These are phyloP conservation scores for Diutina rugosa DNA, from an alignment of 1,139 yeast genomes.

Conservation along the genomic window DNA sequence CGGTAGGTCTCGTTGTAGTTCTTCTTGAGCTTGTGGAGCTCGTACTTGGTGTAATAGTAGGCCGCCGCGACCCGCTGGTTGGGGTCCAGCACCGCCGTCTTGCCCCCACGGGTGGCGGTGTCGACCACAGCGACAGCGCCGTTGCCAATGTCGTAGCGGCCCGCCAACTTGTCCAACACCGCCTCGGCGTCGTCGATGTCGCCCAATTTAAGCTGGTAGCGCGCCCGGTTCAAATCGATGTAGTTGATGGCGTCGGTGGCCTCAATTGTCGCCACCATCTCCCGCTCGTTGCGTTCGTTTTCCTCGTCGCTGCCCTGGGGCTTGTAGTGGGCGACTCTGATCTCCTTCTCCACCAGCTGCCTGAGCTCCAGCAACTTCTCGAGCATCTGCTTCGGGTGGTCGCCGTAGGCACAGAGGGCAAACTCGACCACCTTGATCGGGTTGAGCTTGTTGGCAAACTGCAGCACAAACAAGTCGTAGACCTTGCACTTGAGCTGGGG, in stretches of 20 bases:
- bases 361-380: constrained; percentile 38
- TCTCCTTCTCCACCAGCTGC: constrained; percentile 14
- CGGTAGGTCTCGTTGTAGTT: constrained; percentile 77
- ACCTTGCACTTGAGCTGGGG: constrained; percentile 49
- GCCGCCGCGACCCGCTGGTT: constrained; percentile 32
- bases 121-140: neutral
- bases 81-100: neutral
- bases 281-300: constrained; percentile 18
- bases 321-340: constrained; percentile 24
- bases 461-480: constrained; percentile 57
- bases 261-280: constrained; percentile 12
- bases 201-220: constrained; percentile 47
- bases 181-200: constrained; percentile 55
- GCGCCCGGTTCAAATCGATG: constrained; percentile 67
- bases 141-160: constrained; percentile 19
- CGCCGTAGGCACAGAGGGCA: constrained; percentile 36
- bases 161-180: constrained; percentile 49
- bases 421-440: constrained; percentile 70
- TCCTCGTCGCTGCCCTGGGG: constrained; percentile 11
- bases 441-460: constrained; percentile 61
- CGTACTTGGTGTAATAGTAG: constrained; percentile 70
- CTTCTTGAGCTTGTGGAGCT: constrained; percentile 57
- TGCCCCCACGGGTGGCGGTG: neutral
- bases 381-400: constrained; percentile 37
- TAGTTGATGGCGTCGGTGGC: constrained; percentile 37